phyloP scores from a whole-genome alignment of 2,329 filamentous ascomycete genomes.

The Pyricularia sp. region DNA sequence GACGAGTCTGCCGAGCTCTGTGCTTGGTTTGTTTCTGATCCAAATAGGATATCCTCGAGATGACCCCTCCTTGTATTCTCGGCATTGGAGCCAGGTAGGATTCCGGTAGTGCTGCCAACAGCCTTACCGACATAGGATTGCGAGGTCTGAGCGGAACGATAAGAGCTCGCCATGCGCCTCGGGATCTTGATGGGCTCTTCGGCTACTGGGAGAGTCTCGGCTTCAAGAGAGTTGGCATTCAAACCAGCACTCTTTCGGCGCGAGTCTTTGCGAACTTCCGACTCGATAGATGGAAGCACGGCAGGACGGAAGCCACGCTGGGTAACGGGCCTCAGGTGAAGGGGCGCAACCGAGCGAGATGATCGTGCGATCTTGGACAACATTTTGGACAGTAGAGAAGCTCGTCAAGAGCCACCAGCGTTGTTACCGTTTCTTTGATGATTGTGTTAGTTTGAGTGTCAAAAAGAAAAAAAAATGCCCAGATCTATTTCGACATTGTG shows the following conservation, averaged over 20 bases:
- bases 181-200: not conserved
- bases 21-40: conserved; percentile 22
- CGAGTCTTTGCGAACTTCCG: not conserved
- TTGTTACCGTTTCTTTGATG: not conserved
- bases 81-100: conserved; percentile 26
- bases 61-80: conserved; percentile 5
- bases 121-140: conserved; percentile 20
- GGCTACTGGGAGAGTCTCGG: not conserved
- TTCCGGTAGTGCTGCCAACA: conserved; percentile 20
- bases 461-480: not conserved
- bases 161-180: conserved; percentile 29
- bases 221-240: not conserved
- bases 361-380: not conserved
- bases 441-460: not conserved
- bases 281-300: not conserved
- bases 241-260: not conserved
- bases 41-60: conserved; percentile 29
- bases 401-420: not conserved
- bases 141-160: conserved; percentile 20
- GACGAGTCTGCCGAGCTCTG: conserved; percentile 6
- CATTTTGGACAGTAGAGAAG: not conserved
- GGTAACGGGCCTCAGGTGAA: conserved; percentile 8
- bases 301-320: not conserved
- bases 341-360: conserved; percentile 19
- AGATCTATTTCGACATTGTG: not conserved